A percentile compares a stretch with the other conserved stretches of the same genome.
Evolutionary conservation across 1,284 basidiomycete species (phyloP).

Genomic region (Cystobasidium pallidum): DNA sequence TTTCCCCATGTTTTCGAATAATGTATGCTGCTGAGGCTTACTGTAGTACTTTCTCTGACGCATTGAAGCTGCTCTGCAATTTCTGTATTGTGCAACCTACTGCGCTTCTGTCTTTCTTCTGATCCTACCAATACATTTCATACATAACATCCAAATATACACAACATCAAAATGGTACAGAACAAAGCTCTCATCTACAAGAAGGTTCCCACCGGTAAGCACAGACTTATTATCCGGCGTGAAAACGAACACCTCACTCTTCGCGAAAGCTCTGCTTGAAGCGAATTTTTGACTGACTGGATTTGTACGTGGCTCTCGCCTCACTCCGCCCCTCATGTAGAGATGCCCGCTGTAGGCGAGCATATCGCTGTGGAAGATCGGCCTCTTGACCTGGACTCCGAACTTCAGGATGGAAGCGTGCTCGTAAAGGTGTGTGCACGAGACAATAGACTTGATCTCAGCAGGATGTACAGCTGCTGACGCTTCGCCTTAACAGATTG

Average conservation of each 20-base stretch:
- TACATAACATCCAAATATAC: background rate
- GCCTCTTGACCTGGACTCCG: slow-evolving; percentile 63
- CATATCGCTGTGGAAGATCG: slow-evolving; percentile 61
- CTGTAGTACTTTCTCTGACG: no score
- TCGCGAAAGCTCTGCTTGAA: background rate
- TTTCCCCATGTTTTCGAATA: background rate
- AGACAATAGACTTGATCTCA: no score
- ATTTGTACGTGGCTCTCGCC: background rate
- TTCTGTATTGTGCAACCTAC: background rate
- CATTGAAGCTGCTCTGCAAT: background rate
- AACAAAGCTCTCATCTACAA: slow-evolving; percentile 56
- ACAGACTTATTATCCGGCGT: background rate
- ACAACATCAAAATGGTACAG: slow-evolving; percentile 43
- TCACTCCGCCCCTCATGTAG: background rate
- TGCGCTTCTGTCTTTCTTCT: slow-evolving; percentile 4
- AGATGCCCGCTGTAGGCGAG: slow-evolving; percentile 28
- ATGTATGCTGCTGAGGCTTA: no score
- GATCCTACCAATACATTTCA: background rate
- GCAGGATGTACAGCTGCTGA: no score
- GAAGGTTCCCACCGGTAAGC: slow-evolving; percentile 52
- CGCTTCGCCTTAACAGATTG: no score
- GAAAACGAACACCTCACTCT: background rate
- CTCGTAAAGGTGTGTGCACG: slow-evolving; percentile 61
- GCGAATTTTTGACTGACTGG: background rate
- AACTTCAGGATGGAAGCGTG: slow-evolving; percentile 62